These are phyloP conservation scores for Dothistroma pini DNA, from an alignment of 2,329 filamentous ascomycete genomes.

Conservation along the genomic window DNA sequence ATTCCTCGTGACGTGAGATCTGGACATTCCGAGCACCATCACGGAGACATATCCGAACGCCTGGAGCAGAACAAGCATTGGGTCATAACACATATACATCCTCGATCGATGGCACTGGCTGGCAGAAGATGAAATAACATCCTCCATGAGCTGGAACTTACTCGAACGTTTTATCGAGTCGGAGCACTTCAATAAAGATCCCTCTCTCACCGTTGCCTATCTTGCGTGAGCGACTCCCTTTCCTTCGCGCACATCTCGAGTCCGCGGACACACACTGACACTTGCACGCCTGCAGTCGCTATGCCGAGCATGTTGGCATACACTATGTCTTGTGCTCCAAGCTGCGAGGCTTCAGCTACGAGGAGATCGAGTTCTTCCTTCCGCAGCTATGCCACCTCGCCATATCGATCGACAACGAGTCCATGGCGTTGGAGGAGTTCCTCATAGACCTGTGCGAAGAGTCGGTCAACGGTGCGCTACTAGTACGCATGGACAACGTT, in stretches of 20 bases:
- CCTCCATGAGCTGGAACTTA: constrained; percentile 68
- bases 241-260: not conserved
- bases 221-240: constrained; percentile 63
- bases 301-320: constrained; percentile 85
- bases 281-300: constrained; percentile 57
- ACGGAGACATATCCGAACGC: not conserved
- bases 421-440: constrained; percentile 86
- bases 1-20: not conserved
- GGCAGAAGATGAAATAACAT: constrained; percentile 14
- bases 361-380: constrained; percentile 90
- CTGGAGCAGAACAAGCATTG: not conserved
- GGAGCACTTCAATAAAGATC: constrained; percentile 89
- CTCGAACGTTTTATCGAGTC: constrained; percentile 88
- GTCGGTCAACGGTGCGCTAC: constrained; percentile 75
- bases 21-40: not conserved
- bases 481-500: constrained; percentile 55
- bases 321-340: constrained; percentile 87
- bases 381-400: constrained; percentile 81
- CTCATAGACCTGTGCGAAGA: constrained; percentile 82
- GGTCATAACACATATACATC: not conserved
- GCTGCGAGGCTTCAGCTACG: constrained; percentile 82
- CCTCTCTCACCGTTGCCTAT: constrained; percentile 83
- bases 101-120: constrained; percentile 1
- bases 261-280: constrained; percentile 1
- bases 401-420: constrained; percentile 85